Conservation (phyloP, 768 basidiomycete species). For the Russula earlei region DNA sequence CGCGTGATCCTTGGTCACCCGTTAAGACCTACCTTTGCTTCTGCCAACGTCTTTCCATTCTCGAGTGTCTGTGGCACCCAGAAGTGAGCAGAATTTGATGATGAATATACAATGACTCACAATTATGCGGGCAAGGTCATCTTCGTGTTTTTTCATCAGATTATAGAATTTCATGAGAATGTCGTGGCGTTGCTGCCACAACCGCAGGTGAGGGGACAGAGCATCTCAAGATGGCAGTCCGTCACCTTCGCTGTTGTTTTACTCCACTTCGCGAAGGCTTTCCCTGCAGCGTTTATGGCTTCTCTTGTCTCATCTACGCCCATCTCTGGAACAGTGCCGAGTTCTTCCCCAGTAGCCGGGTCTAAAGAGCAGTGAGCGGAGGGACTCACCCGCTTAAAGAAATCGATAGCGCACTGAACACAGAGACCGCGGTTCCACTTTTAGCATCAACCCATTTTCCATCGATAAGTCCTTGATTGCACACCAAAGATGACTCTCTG, state of each 20-base stretch:
- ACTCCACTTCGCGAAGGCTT: slow-evolving; percentile 79
- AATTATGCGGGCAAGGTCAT: slow-evolving; percentile 82
- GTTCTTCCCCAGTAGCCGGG: slow-evolving; percentile 75
- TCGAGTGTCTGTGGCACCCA: slow-evolving; percentile 63
- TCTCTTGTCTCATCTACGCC: slow-evolving; percentile 70
- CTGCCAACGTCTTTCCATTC: slow-evolving; percentile 86
- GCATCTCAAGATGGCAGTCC: slow-evolving; percentile 2
- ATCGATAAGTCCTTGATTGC: slow-evolving; percentile 67
- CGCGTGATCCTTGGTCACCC: not conserved
- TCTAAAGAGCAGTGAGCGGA: slow-evolving; percentile 37
- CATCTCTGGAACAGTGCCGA: slow-evolving; percentile 89
- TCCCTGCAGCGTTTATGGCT: slow-evolving; percentile 74
- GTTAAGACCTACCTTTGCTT: slow-evolving; percentile 53
- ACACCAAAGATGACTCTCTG: slow-evolving; percentile 67
- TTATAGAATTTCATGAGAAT: slow-evolving; percentile 68
- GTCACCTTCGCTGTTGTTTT: slow-evolving; percentile 77
- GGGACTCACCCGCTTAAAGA: not conserved
- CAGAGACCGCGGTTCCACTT: slow-evolving; percentile 58
- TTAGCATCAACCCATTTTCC: slow-evolving; percentile 84
- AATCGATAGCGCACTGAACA: slow-evolving; percentile 52
- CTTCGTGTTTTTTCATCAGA: slow-evolving; percentile 74
- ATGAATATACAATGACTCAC: slow-evolving; percentile 29
- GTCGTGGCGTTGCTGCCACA: slow-evolving; percentile 64
- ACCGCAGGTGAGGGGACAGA: not conserved
- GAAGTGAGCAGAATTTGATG: not conserved